Evolutionary conservation across 2,329 filamentous ascomycete genomes (phyloP), one percentile per base, ranked within the genome.

Genomic region (Emergomyces pasteurianus): DNA sequence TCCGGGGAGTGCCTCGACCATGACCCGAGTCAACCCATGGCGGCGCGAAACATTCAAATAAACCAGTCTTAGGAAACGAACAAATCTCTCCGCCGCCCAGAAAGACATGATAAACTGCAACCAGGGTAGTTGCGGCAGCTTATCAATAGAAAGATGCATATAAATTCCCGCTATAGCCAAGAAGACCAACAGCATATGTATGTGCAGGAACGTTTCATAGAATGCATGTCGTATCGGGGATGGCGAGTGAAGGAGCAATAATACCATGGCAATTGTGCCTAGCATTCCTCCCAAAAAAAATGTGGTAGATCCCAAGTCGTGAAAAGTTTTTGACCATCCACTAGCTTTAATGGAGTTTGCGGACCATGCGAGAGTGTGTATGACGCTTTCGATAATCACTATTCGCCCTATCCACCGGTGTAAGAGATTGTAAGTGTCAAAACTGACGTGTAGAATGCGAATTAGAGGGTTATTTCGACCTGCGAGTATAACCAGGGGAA

Each of bases 381-480:
- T 78, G 57, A 90, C 67, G 18, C 83, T 76, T 72, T 94, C 87
- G 3, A 87, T 59, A n/a, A 89, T 83, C 31, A 89, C 83, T 50
- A 92, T 83, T 31, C 90, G 83, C 34, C 89, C 90, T 63, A 90
- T 83, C 89, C 89, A 95, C 65, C 90, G 83, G 73, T 95, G 90
- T 58, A 94, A 78, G 9, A 94, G 85, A 72, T 97, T 97, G 81
- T 95, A 97, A 0, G 92, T 95, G 74, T 97, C 94, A 76, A 96
- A 99, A 73, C 89, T 92, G 72, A 97, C 87, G 67, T 87, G 84
- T 61, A 97, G 81, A 40, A 95, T 74, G 3, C 80, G 74, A 70
- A 97, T 96, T 56, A 96, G 79, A 9, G 90, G 90, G 76, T 97
- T 99, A 79, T 97, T 97, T 71, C 94, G 88, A 42, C 90, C 86